Evolutionary conservation across 345 rosid genomes (phyloP), one percentile per base, ranked within the genome.

Genomic region (Hevea brasiliensis): DNA sequence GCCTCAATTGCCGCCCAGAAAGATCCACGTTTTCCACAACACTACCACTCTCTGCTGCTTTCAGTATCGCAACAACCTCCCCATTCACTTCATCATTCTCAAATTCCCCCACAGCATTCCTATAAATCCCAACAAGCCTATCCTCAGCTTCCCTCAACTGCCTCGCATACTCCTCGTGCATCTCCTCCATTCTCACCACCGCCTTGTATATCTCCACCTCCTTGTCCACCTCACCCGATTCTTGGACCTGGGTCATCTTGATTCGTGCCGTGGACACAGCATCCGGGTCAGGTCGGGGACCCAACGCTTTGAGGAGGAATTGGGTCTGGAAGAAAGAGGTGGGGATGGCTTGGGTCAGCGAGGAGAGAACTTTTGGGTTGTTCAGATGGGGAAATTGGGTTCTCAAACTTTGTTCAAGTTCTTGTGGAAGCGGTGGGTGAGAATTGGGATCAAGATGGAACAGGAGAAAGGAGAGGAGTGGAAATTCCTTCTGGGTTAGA

Each of bases 11-110:
- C 21, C 80, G 67, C 1, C 24, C 72, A 58, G 80, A 71, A 72
- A 77, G 68, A 66, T 77, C 72, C 72, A 77, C 41, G 47, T 61
- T 72, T 72, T 77, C 76, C 61, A 71, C 75, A 58, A 51, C 54
- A 58, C 56, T 64, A 5, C 76, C 80, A 57, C 67, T 66, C 50
- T 66, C 47, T 0, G 68, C 68, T 48, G 58, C 72, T 56, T 47
- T 76, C 37, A 76, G 21, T 20, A 76, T 32, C 8, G 42, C 60
- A 59, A 64, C 66, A 23, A 70, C 72, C 61, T 50, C 75, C 18
- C 64, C 75, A 56, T 70, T 59, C 3, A 64, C 50, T 26, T 48
- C 21, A 55, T 15, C 40, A 48, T 48, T 71, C 51, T 63, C 74
- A 37, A 35, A 26, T 32, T 62, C 70, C 32, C 60, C n/a, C 11